Evolutionary conservation across 148 eudicot genomes (phyloP).

Genomic region (Simmondsia chinensis): DNA sequence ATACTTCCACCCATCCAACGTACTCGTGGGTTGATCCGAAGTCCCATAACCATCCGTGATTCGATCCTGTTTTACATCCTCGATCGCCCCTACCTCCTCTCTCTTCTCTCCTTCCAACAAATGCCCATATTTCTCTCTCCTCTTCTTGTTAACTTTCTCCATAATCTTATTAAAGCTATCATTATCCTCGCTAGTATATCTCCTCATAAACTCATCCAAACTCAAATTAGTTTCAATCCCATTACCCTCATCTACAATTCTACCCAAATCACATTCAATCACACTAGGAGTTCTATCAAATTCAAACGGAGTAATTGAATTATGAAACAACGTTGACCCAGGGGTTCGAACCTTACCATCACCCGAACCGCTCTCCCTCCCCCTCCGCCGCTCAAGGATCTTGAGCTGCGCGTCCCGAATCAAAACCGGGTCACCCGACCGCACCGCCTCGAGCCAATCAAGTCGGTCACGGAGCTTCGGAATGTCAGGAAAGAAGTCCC

Average conservation of each 20-base stretch:
- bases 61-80: conserved; percentile 55
- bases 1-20: conserved; percentile 74
- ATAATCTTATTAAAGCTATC: conserved; percentile 65
- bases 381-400: conserved; percentile 65
- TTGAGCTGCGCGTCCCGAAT: conserved; percentile 92
- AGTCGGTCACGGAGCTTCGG: conserved; percentile 88
- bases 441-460: conserved; percentile 84
- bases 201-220: conserved; percentile 66
- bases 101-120: conserved; percentile 60
- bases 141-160: conserved; percentile 79
- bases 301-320: conserved; percentile 43
- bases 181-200: conserved; percentile 88
- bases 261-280: conserved; percentile 6
- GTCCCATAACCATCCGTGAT: conserved; percentile 93
- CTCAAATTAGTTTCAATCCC: conserved; percentile 34
- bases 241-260: conserved; percentile 1
- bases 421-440: conserved; percentile 55
- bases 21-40: conserved; percentile 66
- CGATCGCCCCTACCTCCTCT: conserved; percentile 35
- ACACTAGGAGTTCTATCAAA: conserved; percentile 33
- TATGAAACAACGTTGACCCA: conserved; percentile 51
- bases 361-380: conserved; percentile 4
- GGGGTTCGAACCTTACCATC: conserved; percentile 52
- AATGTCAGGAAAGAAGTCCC: conserved; percentile 94
- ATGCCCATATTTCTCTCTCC: conserved; percentile 59